These are phyloP conservation scores for Gaeumannomyces sp. DNA, from an alignment of 2,329 filamentous ascomycete genomes.

Conservation along the genomic window DNA sequence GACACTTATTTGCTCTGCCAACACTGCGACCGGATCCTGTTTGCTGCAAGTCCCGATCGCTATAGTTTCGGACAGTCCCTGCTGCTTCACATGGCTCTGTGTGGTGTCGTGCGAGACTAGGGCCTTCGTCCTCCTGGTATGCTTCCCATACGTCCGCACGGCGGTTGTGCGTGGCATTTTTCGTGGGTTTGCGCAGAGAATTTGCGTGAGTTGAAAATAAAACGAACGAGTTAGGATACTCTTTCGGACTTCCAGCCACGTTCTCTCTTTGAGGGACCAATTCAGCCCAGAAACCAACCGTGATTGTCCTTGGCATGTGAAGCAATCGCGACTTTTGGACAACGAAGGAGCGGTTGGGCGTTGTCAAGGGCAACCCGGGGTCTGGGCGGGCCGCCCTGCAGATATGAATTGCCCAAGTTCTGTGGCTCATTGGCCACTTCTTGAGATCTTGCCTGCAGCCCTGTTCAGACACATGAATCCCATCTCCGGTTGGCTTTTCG, in stretches of 20 bases:
- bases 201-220: not conserved
- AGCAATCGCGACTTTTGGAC: not conserved
- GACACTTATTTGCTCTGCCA: not conserved
- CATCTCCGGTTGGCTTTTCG: not conserved
- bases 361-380: slow-evolving; percentile 13
- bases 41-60: not conserved
- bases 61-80: not conserved
- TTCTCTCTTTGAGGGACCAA: not conserved
- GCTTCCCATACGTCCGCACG: slow-evolving; percentile 14
- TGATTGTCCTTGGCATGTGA: not conserved
- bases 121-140: slow-evolving; percentile 5
- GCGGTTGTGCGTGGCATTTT: slow-evolving; percentile 13
- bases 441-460: not conserved
- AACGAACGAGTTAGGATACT: not conserved
- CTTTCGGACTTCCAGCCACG: not conserved
- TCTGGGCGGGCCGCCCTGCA: not conserved
- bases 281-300: not conserved
- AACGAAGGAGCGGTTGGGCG: not conserved
- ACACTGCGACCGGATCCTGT: not conserved
- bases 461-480: too few relatives aligned
- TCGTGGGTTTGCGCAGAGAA: not conserved
- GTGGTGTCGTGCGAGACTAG: slow-evolving; percentile 1
- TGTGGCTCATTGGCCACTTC: not conserved
- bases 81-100: not conserved
- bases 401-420: not conserved